These are phyloP conservation scores for Cyberlindnera maclurae DNA, from an alignment of 805 yeast genomes.

Conservation along the genomic window DNA sequence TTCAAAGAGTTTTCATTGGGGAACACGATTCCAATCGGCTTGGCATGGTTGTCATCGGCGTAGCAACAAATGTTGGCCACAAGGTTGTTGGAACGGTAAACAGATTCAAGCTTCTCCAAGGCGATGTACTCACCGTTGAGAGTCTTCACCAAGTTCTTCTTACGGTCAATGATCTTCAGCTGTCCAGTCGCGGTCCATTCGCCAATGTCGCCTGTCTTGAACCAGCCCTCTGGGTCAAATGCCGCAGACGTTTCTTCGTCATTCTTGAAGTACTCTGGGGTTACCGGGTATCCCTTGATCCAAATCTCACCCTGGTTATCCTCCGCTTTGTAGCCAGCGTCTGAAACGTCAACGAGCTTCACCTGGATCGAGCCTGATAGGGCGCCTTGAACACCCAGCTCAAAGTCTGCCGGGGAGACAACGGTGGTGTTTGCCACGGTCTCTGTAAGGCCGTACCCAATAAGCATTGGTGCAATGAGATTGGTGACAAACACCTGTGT, in stretches of 20 bases:
- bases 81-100: conserved; percentile 74
- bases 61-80: conserved; percentile 85
- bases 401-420: conserved; percentile 56
- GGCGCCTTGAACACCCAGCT: conserved; percentile 75
- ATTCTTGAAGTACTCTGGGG: conserved; percentile 75
- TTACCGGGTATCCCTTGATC: conserved; percentile 67
- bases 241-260: conserved; percentile 73
- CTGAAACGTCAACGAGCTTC: conserved; percentile 85
- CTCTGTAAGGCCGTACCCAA: conserved; percentile 96
- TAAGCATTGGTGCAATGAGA: conserved; percentile 75
- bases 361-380: conserved; percentile 77
- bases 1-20: conserved; percentile 68
- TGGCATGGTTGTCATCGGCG: conserved; percentile 81
- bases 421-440: conserved; percentile 86
- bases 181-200: conserved; percentile 83
- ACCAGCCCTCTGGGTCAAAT: conserved; percentile 78
- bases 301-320: conserved; percentile 90
- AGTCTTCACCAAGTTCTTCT: conserved; percentile 93
- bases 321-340: conserved; percentile 85
- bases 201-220: conserved; percentile 94
- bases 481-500: conserved; percentile 78
- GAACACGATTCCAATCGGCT: conserved; percentile 86
- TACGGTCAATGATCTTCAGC: conserved; percentile 82
- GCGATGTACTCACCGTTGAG: conserved; percentile 97
- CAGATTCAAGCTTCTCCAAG: conserved; percentile 85